Base-by-base conservation (phyloP, 2,329 filamentous ascomycete genomes). In the Penicillium paneum region DNA sequence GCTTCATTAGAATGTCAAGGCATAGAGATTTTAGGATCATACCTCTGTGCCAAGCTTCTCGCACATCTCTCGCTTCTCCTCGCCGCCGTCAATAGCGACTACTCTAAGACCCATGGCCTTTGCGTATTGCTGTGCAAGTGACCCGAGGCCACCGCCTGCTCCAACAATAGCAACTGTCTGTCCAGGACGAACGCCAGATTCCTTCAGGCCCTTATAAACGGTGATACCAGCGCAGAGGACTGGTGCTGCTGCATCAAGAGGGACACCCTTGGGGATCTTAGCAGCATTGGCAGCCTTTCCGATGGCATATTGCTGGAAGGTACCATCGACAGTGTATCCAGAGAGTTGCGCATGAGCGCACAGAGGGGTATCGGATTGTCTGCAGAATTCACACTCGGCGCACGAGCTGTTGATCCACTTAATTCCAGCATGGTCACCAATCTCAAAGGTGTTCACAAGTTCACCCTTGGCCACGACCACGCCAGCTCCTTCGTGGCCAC, bases 361-460 rank as follows among this genome's bases (percentile, higher is more conserved):
- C 5, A 96, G 85, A 3, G 90, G 88, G 76, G 96, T 90, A 66
- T 95, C 88, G 42, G 83, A 75, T 65, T 84, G 80, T 67, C 87
- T 84, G 79, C 92, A 96, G 81, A 89, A 95, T 63, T 84, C 81
- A 78, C 92, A 97, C 63, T 80, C 75, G 54, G 94, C 79, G 76
- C 92, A 97, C 39, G 88, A 86, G 61, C 90, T 88, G 75, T 96
- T 94, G 66, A 96, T 80, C 91, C 91, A 97, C 58, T 90, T 95
- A 73, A 96, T 83, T 72, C 91, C 91, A 59, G 84, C 91, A 67
- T 89, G 79, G 70, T 94, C 90, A 64, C 91, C 91, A 65, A 96
- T 79, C 72, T 89, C 76, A 58, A 94, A 76, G 66, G 92, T 88
- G 5, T 81, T 77, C 63, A 94, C 90, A 31, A 92, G 82, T 21